phyloP scores from a whole-genome alignment of 441 rosid species.

The Rhodomyrtus psidioides region DNA sequence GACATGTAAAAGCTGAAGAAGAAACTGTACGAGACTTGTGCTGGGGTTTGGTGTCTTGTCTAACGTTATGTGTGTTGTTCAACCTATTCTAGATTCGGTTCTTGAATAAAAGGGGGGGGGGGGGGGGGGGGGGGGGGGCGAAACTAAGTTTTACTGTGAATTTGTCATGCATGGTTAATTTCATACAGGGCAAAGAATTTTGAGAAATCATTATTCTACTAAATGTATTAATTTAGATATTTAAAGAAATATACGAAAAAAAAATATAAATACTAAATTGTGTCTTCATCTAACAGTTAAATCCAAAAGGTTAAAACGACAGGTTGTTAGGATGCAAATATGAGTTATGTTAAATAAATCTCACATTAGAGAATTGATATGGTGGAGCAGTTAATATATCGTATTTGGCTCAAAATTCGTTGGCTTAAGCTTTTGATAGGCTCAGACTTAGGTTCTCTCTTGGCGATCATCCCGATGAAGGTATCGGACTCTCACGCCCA shows the following conservation, averaged over 20 bases:
- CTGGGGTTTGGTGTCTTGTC: neutral
- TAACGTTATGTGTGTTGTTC: neutral
- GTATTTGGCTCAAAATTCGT: too few species aligned
- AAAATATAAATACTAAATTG: neutral
- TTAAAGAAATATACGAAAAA: neutral
- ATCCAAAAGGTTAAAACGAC: neutral
- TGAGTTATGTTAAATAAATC: too few species aligned
- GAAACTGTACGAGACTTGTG: neutral
- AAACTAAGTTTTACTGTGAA: neutral
- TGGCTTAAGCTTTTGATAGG: too few species aligned
- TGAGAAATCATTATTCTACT: neutral
- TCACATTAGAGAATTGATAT: too few species aligned
- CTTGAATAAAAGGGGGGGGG: neutral
- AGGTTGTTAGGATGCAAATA: too few species aligned
- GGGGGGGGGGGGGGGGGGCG: too few species aligned
- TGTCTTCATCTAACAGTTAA: rapidly evolving
- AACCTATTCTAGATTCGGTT: neutral
- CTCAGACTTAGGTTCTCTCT: too few species aligned
- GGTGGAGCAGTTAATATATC: too few species aligned
- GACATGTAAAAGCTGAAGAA: neutral
- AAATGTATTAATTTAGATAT: neutral
- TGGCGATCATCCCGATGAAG: too few species aligned
- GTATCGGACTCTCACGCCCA: neutral
- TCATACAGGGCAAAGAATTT: neutral
- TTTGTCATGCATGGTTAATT: neutral